These are phyloP conservation scores for Suillus discolor DNA, from an alignment of 768 basidiomycete genomes.

Conservation along the genomic window DNA sequence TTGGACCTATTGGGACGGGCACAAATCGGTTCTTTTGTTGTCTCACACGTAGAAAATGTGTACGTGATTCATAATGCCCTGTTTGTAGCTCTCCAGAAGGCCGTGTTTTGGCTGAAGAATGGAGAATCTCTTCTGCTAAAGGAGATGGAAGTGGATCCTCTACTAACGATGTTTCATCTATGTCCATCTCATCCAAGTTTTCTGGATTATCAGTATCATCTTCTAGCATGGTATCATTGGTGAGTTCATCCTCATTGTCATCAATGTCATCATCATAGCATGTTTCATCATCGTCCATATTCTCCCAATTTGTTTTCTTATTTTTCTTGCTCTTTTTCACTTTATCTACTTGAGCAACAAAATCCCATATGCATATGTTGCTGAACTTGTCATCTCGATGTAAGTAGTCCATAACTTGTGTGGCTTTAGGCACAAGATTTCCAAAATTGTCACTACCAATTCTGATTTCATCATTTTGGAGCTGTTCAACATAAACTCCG, in stretches of 20 bases:
- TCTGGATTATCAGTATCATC: too few species aligned
- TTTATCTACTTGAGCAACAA: conserved; percentile 25
- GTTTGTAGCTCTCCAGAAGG: not conserved
- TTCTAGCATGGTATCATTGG: too few species aligned
- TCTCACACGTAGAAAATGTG: not conserved
- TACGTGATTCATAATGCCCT: not conserved
- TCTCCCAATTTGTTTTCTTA: conserved; percentile 18
- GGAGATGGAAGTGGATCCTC: too few species aligned
- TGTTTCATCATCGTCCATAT: too few species aligned
- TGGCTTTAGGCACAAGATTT: conserved; percentile 13
- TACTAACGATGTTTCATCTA: too few species aligned
- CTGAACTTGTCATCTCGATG: conserved; percentile 17
- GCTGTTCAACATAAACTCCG: not conserved
- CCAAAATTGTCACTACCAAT: conserved; percentile 7
- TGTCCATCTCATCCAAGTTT: too few species aligned
- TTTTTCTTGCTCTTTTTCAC: conserved; percentile 7
- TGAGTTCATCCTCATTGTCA: too few species aligned
- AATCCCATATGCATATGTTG: conserved; percentile 34
- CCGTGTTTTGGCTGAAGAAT: not conserved
- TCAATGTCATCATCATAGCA: too few species aligned
- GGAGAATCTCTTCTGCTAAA: not conserved
- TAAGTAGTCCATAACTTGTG: conserved; percentile 31
- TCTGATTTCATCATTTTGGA: conserved; percentile 4
- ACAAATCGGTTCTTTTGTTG: not conserved
- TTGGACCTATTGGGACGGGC: too few species aligned